These are phyloP conservation scores for Wickerhamomyces sp. DNA, from an alignment of 1,139 yeast species.

Conservation along the genomic window DNA sequence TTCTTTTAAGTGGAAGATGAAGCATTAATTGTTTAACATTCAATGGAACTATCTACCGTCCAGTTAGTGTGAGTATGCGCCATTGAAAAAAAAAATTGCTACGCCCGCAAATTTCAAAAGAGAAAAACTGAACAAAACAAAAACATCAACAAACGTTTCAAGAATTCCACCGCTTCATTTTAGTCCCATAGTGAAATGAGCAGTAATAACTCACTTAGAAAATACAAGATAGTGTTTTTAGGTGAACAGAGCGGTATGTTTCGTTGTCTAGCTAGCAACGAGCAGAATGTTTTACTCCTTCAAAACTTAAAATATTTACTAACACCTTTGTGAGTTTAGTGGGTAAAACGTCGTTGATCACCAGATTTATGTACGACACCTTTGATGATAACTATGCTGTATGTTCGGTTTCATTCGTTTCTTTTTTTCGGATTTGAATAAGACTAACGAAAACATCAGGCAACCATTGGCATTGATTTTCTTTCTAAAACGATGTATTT, in stretches of 20 bases:
- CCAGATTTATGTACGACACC: conserved; percentile 97
- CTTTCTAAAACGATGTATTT: conserved; percentile 81
- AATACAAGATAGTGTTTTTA: conserved; percentile 85
- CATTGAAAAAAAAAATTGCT: no score
- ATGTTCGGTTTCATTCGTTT: conserved; percentile 3
- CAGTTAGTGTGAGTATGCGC: no score
- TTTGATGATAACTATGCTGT: conserved; percentile 86
- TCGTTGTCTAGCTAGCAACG: no score
- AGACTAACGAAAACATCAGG: conserved; percentile 34
- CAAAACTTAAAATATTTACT: no score
- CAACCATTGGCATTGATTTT: conserved; percentile 96
- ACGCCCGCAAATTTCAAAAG: no score
- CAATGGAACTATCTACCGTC: no score
- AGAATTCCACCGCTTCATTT: not conserved
- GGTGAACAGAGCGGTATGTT: conserved; percentile 82
- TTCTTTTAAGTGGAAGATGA: no score
- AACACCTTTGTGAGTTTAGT: conserved; percentile 27
- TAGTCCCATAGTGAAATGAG: not conserved
- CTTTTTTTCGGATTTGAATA: not conserved
- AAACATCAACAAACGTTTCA: no score
- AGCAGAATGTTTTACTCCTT: no score
- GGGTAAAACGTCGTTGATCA: conserved; percentile 91
- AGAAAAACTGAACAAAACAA: no score
- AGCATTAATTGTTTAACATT: no score
- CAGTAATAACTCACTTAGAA: conserved; percentile 38